A percentile compares a stretch with the other conserved stretches of the same genome.
Conservation (phyloP, 2,329 filamentous ascomycete species). For the Ophiostoma novo-ulmi region DNA sequence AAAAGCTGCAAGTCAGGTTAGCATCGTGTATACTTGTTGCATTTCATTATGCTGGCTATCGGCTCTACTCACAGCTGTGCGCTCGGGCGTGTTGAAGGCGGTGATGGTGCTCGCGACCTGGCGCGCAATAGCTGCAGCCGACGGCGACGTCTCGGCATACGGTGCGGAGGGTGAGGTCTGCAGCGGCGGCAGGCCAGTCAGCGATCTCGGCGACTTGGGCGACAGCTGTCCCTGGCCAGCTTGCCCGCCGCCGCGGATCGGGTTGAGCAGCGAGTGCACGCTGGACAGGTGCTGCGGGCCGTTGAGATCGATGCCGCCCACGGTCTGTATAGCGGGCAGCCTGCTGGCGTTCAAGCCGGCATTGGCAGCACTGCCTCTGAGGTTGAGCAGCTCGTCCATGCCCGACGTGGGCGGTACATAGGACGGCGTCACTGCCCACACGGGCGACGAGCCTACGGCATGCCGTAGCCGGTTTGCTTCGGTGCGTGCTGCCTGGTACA, state of each 20-base stretch:
- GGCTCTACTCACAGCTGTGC: conserved; percentile 16
- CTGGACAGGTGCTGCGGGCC: conserved; percentile 17
- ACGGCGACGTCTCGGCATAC: background rate
- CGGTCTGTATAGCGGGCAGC: background rate
- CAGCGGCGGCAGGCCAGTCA: background rate
- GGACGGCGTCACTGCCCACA: conserved; percentile 21
- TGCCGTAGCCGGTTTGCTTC: conserved; percentile 24
- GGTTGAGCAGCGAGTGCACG: conserved; percentile 23
- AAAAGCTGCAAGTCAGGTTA: background rate
- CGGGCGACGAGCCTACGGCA: conserved; percentile 11
- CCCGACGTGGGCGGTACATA: conserved; percentile 20
- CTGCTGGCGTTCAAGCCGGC: background rate
- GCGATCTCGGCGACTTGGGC: conserved; percentile 6
- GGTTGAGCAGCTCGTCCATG: conserved; percentile 20
- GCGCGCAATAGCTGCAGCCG: conserved; percentile 12
- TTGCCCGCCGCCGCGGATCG: conserved; percentile 6
- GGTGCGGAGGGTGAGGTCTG: background rate
- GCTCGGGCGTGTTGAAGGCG: conserved; percentile 19
- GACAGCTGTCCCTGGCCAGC: background rate
- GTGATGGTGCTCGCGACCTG: conserved; percentile 19
- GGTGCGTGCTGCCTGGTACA: conserved; percentile 17
- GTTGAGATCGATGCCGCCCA: background rate
- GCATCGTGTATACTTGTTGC: background rate
- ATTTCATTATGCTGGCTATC: background rate
- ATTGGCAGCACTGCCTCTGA: background rate